Percentiles rank a stretch among this genome's conserved stretches.
Conservation (phyloP, 2,329 filamentous ascomycete species). For the Endoconidiophora laricicola region DNA sequence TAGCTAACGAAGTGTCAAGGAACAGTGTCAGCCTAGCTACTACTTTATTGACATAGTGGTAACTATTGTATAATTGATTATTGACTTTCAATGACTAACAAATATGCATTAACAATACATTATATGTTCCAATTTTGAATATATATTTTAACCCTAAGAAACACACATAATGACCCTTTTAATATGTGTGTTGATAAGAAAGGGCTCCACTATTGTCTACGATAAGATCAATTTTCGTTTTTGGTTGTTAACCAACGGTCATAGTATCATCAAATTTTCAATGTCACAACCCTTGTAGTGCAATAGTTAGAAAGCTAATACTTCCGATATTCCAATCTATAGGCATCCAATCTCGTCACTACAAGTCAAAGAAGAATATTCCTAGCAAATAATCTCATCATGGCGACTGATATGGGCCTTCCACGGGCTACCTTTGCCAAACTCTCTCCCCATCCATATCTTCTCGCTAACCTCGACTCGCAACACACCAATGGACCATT, state of each 20-base stretch:
- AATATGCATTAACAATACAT: no score
- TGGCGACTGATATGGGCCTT: conserved; percentile 24
- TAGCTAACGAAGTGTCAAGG: no score
- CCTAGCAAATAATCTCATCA: neutral
- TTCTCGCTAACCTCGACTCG: conserved; percentile 68
- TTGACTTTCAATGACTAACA: no score
- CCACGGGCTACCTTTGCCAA: conserved; percentile 65
- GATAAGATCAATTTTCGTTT: conserved; percentile 3
- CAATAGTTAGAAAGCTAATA: neutral
- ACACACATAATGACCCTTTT: neutral
- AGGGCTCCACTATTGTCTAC: neutral
- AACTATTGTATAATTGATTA: no score
- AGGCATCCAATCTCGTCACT: neutral
- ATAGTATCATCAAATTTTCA: neutral
- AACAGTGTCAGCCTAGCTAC: no score
- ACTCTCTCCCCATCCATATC: conserved; percentile 74
- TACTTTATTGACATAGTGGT: no score
- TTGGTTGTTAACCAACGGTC: neutral
- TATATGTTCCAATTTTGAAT: no score
- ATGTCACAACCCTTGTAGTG: neutral
- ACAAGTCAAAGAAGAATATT: neutral
- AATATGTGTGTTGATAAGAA: neutral
- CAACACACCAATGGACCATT: conserved; percentile 26
- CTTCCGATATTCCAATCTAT: neutral
- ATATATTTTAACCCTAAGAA: neutral